Evolutionary conservation across 2,329 filamentous ascomycete genomes (phyloP).

Genomic region (Fusarium solani-melongenae): DNA sequence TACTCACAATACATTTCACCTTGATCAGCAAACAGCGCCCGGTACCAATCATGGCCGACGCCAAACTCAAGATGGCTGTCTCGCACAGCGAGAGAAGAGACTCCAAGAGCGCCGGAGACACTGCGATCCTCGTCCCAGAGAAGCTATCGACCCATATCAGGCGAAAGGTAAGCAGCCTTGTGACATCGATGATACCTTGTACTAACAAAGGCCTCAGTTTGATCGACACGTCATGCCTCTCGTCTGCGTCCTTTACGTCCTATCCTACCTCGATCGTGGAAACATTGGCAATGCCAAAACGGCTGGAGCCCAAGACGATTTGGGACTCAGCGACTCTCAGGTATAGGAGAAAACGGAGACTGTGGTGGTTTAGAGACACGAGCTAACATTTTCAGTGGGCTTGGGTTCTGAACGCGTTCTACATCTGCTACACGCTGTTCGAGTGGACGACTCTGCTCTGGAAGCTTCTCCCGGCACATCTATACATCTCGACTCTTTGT

Average conservation of each 20-base stretch:
- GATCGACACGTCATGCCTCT: constrained; percentile 29
- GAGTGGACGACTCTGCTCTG: constrained; percentile 38
- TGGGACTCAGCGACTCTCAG: constrained; percentile 6
- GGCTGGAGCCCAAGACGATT: constrained; percentile 22
- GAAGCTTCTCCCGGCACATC: constrained; percentile 32
- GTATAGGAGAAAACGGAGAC: no score
- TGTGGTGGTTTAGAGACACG: no score
- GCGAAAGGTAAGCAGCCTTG: background rate
- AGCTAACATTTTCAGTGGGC: constrained; percentile 19
- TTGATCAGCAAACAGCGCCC: background rate
- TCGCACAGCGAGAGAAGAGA: background rate
- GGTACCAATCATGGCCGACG: background rate
- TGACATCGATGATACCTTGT: accelerated
- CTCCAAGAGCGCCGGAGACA: background rate
- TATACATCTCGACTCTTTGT: constrained; percentile 22
- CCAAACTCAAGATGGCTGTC: background rate
- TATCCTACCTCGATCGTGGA: constrained; percentile 34
- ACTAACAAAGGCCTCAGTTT: constrained; percentile 6
- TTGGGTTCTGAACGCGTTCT: constrained; percentile 37
- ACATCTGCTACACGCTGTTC: constrained; percentile 30
- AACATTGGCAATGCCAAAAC: constrained; percentile 39
- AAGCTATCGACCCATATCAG: background rate
- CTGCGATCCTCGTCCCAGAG: background rate
- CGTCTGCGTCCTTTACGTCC: constrained; percentile 34
- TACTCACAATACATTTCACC: background rate